Base-by-base conservation (phyloP, 1,284 basidiomycete species). In the Pseudozyma sp. region DNA sequence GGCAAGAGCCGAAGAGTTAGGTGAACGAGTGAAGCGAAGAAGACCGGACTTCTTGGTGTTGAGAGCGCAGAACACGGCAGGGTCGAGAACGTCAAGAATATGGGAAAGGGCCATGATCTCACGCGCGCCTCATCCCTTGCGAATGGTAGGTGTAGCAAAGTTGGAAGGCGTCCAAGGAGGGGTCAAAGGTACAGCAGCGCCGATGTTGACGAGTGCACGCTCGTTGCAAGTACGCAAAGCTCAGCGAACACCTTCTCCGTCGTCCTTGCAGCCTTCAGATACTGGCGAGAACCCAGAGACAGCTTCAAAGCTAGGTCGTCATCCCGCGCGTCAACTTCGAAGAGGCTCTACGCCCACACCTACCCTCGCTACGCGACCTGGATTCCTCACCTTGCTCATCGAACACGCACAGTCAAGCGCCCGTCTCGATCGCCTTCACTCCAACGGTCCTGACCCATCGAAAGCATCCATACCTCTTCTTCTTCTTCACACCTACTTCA, bases 401-500 rank as follows among this genome's bases (percentile, higher is more conserved):
- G 79, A 76, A 35, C 73, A 76, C 40, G 77, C 79, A 12, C 67
- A 71, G 49, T 38, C 54, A 19, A 72, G 59, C 1, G 52, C 66
- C 38, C 45, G 59, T 21, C 51, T 71, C 52, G 63, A 73, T 47
- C 45, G 68, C 9, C 44, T 64, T 18, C 66, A 69, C 34, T 40
- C 67, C 16, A 54, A 59, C 45, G 61, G 45, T 1, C 36, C 57
- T 11, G 52, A 67, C 35, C 61, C 63, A 5, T 59, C 63, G 11
- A 59, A 74, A 49, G 42, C 69, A 10, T 76, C 77, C 1, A 57
- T 78, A 12, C 77, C 72, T 1, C 54, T 80, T 10, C 52, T 80
- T 1, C 60, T 80, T 19, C 61, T 79, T 13, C 78, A 80, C 45
- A 81, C 79, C 14, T 81, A 81, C 62, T 81, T 81, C 47, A 65